These are phyloP conservation scores for Euphrasia arctica DNA, from an alignment of 305 asterid species.

Conservation along the genomic window DNA sequence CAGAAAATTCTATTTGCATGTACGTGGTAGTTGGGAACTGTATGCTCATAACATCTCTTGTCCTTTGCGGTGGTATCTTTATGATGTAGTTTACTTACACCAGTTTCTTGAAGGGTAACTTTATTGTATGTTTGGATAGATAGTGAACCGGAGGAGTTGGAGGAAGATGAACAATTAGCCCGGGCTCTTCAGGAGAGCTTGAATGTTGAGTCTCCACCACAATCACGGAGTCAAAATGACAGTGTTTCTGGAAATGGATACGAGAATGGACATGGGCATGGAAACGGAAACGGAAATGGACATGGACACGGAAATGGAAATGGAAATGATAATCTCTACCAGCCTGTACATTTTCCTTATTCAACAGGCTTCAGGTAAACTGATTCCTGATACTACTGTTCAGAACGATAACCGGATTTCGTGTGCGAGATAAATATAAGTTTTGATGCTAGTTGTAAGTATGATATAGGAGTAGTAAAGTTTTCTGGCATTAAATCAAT, in stretches of 20 bases:
- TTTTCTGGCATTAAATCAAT: too few species aligned
- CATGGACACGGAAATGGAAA: neutral
- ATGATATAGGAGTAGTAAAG: too few species aligned
- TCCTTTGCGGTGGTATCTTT: too few species aligned
- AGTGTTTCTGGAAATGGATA: conserved; percentile 31
- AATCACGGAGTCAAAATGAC: conserved; percentile 41
- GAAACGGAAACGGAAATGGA: conserved; percentile 34
- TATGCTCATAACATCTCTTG: too few species aligned
- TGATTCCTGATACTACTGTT: neutral
- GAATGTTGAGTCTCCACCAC: conserved; percentile 63
- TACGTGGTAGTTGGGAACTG: too few species aligned
- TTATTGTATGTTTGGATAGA: conserved; percentile 23
- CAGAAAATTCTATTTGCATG: too few species aligned
- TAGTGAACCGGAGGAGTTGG: conserved; percentile 44
- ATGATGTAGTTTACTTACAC: neutral
- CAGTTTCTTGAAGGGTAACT: neutral
- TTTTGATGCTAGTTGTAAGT: too few species aligned
- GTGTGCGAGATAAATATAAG: neutral
- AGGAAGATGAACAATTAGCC: conserved; percentile 92
- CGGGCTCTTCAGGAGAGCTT: conserved; percentile 86
- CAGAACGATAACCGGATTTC: neutral
- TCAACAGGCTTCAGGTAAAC: conserved; percentile 41
- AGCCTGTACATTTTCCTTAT: conserved; percentile 36
- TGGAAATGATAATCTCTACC: conserved; percentile 38
- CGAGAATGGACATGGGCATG: conserved; percentile 29